phyloP scores from a whole-genome alignment of 805 yeast species.

The Metschnikowia hibisci region DNA sequence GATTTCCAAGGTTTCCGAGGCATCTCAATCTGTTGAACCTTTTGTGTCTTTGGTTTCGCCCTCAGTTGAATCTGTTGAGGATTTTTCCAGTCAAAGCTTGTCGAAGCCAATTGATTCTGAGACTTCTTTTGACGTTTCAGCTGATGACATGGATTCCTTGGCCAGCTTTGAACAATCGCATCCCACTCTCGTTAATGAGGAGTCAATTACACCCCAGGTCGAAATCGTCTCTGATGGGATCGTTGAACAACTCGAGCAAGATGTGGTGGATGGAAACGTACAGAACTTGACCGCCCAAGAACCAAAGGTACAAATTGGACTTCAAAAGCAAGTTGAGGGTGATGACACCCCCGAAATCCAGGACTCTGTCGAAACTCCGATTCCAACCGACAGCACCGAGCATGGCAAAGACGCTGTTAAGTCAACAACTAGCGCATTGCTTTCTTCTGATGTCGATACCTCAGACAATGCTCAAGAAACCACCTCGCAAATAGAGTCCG shows the following conservation, averaged over 20 bases:
- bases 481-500: background rate
- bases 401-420: background rate
- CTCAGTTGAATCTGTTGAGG: background rate
- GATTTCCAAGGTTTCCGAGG: background rate
- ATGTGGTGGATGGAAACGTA: background rate
- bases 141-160: background rate
- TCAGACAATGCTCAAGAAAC: background rate
- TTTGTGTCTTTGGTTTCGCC: background rate
- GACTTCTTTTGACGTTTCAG: background rate
- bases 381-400: too few species aligned
- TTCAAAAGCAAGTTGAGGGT: background rate
- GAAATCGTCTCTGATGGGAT: slow-evolving; percentile 1
- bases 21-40: background rate
- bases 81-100: too few species aligned
- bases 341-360: background rate
- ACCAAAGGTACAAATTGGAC: background rate
- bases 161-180: background rate
- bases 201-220: background rate
- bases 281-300: slow-evolving; percentile 2
- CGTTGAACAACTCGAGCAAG: background rate
- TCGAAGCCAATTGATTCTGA: background rate
- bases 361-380: background rate
- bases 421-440: background rate
- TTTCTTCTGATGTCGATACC: background rate
- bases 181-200: background rate